Evolutionary conservation across 164 flowering plant species (phyloP).

Genomic region (Magnolia sinica): DNA sequence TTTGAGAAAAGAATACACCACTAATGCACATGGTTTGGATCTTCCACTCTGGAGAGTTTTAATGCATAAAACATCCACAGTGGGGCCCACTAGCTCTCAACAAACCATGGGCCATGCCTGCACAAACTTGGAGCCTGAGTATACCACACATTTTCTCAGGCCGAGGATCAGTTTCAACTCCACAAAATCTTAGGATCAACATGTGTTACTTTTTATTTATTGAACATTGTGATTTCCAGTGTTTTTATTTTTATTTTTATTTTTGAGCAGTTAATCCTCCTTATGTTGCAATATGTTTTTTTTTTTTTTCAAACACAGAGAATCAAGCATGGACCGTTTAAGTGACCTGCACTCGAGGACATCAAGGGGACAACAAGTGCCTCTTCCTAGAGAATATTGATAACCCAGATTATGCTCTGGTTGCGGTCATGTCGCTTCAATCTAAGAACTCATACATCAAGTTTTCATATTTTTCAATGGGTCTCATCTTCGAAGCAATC

Average conservation of each 20-base stretch:
- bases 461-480: not conserved
- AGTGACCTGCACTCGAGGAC: not conserved
- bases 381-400: not conserved
- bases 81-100: too few relatives aligned
- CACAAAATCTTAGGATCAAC: not conserved
- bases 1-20: too few relatives aligned
- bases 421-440: slow-evolving; percentile 6
- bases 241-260: not conserved
- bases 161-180: not conserved
- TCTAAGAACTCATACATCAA: not conserved
- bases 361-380: not conserved
- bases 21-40: too few relatives aligned
- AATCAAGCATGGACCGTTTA: not conserved
- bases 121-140: too few relatives aligned
- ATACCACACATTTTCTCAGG: too few relatives aligned
- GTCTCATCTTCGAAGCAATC: slow-evolving; percentile 5
- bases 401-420: slow-evolving; percentile 4
- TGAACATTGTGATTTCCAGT: not conserved
- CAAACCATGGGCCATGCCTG: too few relatives aligned
- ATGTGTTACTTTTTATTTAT: not conserved
- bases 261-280: not conserved
- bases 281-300: not conserved
- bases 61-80: too few relatives aligned
- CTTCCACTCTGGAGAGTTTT: too few relatives aligned
- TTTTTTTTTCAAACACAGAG: not conserved